Base-by-base conservation (phyloP, 257 asterid genomes). In the Cordia subcordata region DNA sequence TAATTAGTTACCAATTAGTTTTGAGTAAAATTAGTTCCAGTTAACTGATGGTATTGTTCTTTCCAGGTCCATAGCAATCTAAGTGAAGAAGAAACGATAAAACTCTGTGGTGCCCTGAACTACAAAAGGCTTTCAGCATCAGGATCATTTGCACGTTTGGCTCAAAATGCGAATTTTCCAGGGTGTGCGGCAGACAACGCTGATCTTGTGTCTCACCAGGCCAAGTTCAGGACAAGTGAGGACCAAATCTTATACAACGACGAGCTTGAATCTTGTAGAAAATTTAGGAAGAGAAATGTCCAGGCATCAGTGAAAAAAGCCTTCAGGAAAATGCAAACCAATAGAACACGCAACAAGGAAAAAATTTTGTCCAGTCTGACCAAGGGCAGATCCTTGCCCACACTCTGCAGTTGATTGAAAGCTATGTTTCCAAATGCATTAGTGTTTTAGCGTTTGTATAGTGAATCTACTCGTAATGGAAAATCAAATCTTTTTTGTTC, bases 51-150 rank as follows among this genome's bases (percentile, higher is more conserved):
- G 4, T 42, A 10, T 3, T 2, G 2, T 42, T 42, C 12, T 42
- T 42, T 47, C 8, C 71, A 86, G 95, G 87, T 75, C 37, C 87
- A 77, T 35, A 58, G 40, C 10, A 57, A 57, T 57, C 17, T 81
- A 15, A 51, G 69, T 42, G 79, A 72, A 57, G 89, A 81, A 53
- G 85, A 79, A 59, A 86, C 62, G 72, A 57, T 67, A 55, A 76
- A 61, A 62, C 59, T 83, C 1, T 72, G 84, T 44, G 22, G 75
- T n/a, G 82, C 49, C 4, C 70, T 86, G 66, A 72, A 71, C 21
- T 57, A 58, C 56, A 81, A 77, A 9, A 81, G 84, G 75, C 74
- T 81, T 18, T 74, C 90, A 16, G 59, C 63, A n/a, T n/a, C n/a
- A 19, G 62, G 58, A 23, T 62, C 57, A 18, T 51, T 66, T 62